These are phyloP conservation scores for Cladophialophora bantiana DNA, from an alignment of 2,329 filamentous ascomycete genomes.

Conservation along the genomic window DNA sequence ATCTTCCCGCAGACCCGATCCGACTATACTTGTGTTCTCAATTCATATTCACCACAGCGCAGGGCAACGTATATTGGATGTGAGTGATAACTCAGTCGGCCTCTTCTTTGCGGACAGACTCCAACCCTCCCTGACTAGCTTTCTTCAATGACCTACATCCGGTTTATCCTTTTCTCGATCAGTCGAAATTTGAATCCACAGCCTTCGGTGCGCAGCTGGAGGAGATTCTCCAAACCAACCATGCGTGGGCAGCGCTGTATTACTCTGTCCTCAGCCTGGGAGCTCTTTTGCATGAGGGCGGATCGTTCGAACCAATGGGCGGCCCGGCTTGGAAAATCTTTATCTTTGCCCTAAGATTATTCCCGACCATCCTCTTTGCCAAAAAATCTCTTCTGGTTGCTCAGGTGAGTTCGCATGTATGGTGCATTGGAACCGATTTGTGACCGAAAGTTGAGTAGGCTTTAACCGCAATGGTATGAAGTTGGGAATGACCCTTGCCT, in stretches of 20 bases:
- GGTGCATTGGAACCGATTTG: not conserved
- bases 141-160: slow-evolving; percentile 53
- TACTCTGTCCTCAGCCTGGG: slow-evolving; percentile 50
- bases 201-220: slow-evolving; percentile 42
- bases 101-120: not conserved
- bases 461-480: slow-evolving; percentile 39
- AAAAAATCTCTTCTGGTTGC: slow-evolving; percentile 40
- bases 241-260: slow-evolving; percentile 51
- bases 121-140: slow-evolving; percentile 36
- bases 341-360: slow-evolving; percentile 46
- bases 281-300: slow-evolving; percentile 47
- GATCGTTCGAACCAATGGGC: slow-evolving; percentile 50
- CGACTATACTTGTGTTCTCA: slow-evolving; percentile 29
- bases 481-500: not conserved
- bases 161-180: slow-evolving; percentile 52
- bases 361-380: slow-evolving; percentile 47
- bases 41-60: slow-evolving; percentile 27
- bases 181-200: slow-evolving; percentile 46
- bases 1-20: slow-evolving; percentile 34
- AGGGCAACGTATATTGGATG: slow-evolving; percentile 32
- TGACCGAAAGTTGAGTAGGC: slow-evolving; percentile 26
- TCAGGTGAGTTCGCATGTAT: slow-evolving; percentile 29
- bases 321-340: slow-evolving; percentile 53
- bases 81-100: slow-evolving; percentile 22
- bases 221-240: slow-evolving; percentile 41